These are phyloP conservation scores for Arabidopsis hybrid DNA, from an alignment of 441 rosid species.

Conservation along the genomic window DNA sequence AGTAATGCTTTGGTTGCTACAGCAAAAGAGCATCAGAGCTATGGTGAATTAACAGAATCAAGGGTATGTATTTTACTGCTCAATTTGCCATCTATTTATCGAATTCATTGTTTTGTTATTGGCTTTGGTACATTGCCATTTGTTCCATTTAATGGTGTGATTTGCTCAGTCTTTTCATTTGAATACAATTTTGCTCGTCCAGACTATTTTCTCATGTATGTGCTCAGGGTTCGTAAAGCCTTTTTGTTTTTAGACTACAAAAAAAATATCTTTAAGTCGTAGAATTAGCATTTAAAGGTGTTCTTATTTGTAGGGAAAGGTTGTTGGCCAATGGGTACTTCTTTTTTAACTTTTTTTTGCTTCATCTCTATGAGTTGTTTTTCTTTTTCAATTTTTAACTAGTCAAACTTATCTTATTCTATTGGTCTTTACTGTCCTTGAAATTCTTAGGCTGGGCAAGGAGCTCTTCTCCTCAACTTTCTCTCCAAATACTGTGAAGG, in stretches of 20 bases:
- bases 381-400: neutral
- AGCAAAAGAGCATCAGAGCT: slow-evolving; percentile 56
- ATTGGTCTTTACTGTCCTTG: slow-evolving; percentile 26
- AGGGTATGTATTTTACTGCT: slow-evolving; percentile 49
- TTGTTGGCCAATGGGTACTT: neutral
- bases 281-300: slow-evolving; percentile 18
- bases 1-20: slow-evolving; percentile 55
- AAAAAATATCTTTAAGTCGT: neutral
- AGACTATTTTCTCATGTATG: slow-evolving; percentile 25
- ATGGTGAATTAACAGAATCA: slow-evolving; percentile 60
- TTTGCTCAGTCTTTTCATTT: slow-evolving; percentile 18
- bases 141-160: slow-evolving; percentile 9
- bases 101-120: slow-evolving; percentile 4
- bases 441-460: slow-evolving; percentile 87
- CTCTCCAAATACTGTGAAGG: slow-evolving; percentile 96
- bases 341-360: neutral
- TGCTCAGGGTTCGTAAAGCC: slow-evolving; percentile 15
- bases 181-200: slow-evolving; percentile 19
- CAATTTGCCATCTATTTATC: slow-evolving; percentile 5
- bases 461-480: slow-evolving; percentile 93
- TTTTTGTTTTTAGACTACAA: neutral
- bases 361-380: neutral
- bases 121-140: slow-evolving; percentile 11
- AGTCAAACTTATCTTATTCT: slow-evolving; percentile 16
- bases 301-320: slow-evolving; percentile 4